Evolutionary conservation across 1,284 basidiomycete species (phyloP).

Genomic region (Ceratobasidium sp.): DNA sequence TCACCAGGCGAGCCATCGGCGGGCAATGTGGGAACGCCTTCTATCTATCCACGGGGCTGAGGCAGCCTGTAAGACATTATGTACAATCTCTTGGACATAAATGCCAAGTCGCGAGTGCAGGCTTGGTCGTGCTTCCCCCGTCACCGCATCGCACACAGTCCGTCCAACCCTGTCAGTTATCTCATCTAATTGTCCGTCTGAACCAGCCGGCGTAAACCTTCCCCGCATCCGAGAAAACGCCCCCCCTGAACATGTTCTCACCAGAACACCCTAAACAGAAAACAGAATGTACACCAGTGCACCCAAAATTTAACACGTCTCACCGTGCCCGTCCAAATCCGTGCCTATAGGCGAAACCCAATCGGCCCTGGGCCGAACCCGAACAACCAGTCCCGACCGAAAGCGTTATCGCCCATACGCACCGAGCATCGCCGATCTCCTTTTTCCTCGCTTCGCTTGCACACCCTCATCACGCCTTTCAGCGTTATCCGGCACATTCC

Average conservation of each 20-base stretch:
- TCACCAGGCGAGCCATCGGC: constrained; percentile 2
- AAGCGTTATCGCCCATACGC: constrained; percentile 31
- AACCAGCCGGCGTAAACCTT: neutral
- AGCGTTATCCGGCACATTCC: neutral
- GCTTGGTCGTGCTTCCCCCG: neutral
- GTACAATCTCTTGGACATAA: neutral
- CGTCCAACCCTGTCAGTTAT: neutral
- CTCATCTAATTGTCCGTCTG: neutral
- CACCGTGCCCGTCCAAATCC: no score
- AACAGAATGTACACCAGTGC: no score
- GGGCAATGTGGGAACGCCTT: neutral
- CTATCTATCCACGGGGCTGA: neutral
- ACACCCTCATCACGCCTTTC: neutral
- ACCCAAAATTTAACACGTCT: neutral
- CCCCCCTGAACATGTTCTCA: neutral
- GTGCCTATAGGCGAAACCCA: neutral
- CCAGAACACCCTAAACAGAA: neutral
- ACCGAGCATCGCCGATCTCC: constrained; percentile 35
- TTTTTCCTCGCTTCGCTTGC: neutral
- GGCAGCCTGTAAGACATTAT: neutral
- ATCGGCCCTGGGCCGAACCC: neutral
- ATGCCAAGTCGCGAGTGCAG: neutral
- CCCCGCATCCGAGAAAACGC: neutral
- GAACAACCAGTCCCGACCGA: constrained; percentile 15
- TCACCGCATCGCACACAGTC: neutral